These are phyloP conservation scores for Oxytropis ochrocephala DNA, from an alignment of 306 rosid genomes.

Conservation along the genomic window DNA sequence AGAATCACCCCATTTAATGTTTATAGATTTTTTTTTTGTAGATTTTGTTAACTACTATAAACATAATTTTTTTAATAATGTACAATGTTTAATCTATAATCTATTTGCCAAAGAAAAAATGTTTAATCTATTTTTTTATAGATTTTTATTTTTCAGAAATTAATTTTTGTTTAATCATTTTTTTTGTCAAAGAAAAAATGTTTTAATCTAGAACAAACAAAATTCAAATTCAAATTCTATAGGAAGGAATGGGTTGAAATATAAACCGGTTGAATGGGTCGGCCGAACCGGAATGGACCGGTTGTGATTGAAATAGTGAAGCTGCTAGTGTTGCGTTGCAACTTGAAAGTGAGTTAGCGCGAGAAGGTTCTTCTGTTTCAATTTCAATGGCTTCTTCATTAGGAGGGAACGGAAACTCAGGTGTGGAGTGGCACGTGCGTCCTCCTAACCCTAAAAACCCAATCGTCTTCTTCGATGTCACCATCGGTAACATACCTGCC, in stretches of 20 bases:
- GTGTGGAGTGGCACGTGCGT: slow-evolving; percentile 93
- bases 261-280: background rate
- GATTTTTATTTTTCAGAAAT: too few species aligned
- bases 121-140: too few species aligned
- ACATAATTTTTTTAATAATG: background rate
- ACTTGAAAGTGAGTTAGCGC: background rate
- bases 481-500: slow-evolving; percentile 93
- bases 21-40: too few species aligned
- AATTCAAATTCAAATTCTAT: too few species aligned
- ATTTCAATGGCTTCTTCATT: slow-evolving; percentile 42
- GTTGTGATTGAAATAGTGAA: background rate
- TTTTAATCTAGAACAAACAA: background rate
- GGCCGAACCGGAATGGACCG: background rate
- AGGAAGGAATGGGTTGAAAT: background rate
- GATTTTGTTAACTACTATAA: background rate
- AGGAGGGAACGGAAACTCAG: slow-evolving; percentile 23
- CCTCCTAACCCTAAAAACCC: slow-evolving; percentile 99
- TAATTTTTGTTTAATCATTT: too few species aligned
- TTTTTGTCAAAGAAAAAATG: too few species aligned
- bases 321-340: background rate
- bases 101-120: too few species aligned
- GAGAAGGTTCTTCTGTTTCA: background rate
- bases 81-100: too few species aligned
- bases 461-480: slow-evolving; percentile 88
- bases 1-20: too few species aligned